Conservation (phyloP, 2,329 filamentous ascomycete genomes). For the Monilinia vaccinii-corymbosi region DNA sequence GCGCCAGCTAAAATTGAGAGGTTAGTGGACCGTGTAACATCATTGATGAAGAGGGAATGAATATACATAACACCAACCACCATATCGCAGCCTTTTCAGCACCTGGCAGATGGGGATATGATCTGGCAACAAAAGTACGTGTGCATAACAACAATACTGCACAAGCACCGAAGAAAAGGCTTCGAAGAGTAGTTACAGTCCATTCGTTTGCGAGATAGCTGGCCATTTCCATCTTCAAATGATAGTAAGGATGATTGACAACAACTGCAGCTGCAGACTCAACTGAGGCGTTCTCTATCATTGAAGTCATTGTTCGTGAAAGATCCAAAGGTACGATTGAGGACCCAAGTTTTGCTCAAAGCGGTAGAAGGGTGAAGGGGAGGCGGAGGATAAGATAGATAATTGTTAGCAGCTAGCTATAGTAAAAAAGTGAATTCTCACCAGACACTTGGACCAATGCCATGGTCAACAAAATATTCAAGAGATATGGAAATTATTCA, state of each 20-base stretch:
- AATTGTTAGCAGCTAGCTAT: background rate
- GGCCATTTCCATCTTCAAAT: conserved; percentile 50
- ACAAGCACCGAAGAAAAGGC: conserved; percentile 49
- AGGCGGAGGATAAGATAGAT: background rate
- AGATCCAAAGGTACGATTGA: background rate
- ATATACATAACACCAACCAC: conserved; percentile 69
- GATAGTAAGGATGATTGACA: conserved; percentile 59
- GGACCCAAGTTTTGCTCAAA: background rate
- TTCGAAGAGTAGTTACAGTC: conserved; percentile 48
- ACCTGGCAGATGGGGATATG: conserved; percentile 42
- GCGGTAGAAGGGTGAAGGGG: background rate
- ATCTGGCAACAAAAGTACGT: conserved; percentile 41
- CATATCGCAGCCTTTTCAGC: conserved; percentile 52
- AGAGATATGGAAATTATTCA: background rate
- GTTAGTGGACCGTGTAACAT: background rate
- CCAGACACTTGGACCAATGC: conserved; percentile 7
- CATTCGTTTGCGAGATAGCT: conserved; percentile 59
- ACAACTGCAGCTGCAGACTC: conserved; percentile 12
- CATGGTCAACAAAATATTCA: background rate
- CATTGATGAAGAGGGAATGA: conserved; percentile 20
- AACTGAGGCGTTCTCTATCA: conserved; percentile 18
- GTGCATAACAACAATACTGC: conserved; percentile 48
- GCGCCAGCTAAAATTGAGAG: conserved; percentile 19
- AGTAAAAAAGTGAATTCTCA: background rate
- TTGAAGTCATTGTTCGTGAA: conserved; percentile 14